A percentile compares a stretch with the other conserved stretches of the same genome.
These are phyloP conservation scores for Pseudoperonospora humuli DNA, from an alignment of 352 stramenopile genomes.

Conservation along the genomic window DNA sequence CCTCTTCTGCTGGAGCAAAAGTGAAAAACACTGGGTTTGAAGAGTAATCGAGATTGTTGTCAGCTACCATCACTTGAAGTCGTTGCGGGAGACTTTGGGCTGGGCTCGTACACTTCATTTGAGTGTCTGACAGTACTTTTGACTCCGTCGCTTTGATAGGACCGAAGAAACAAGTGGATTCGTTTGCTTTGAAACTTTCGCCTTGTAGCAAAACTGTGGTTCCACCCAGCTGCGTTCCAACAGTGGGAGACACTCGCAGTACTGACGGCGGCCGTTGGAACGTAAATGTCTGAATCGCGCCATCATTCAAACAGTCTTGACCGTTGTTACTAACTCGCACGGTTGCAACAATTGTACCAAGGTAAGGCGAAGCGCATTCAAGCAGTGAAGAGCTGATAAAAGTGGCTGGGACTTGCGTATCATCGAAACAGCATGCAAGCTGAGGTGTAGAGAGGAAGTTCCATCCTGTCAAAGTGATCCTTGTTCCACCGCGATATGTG, in stretches of 20 bases:
- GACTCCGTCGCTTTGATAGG: constrained; percentile 5
- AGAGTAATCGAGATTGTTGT: constrained; percentile 63
- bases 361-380: constrained; percentile 39
- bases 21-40: constrained; percentile 26
- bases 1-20: constrained; percentile 36
- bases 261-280: constrained; percentile 35
- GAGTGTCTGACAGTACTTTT: constrained; percentile 19
- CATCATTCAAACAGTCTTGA: constrained; percentile 41
- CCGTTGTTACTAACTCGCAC: constrained; percentile 56
- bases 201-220: constrained; percentile 35
- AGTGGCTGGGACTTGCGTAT: constrained; percentile 33
- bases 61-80: constrained; percentile 41
- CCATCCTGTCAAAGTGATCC: constrained; percentile 32
- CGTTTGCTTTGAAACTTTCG: constrained; percentile 33
- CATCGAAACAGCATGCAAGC: constrained; percentile 64
- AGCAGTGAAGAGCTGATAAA: constrained; percentile 62
- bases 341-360: constrained; percentile 10
- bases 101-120: constrained; percentile 44
- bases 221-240: constrained; percentile 45
- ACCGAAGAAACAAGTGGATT: constrained; percentile 35
- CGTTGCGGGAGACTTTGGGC: constrained; percentile 9
- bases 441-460: constrained; percentile 44
- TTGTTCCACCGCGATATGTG: constrained; percentile 32
- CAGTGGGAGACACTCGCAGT: constrained; percentile 20
- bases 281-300: constrained; percentile 21